Conservation (phyloP, 352 stramenopile species). For the Thalassiosira allenii region DNA sequence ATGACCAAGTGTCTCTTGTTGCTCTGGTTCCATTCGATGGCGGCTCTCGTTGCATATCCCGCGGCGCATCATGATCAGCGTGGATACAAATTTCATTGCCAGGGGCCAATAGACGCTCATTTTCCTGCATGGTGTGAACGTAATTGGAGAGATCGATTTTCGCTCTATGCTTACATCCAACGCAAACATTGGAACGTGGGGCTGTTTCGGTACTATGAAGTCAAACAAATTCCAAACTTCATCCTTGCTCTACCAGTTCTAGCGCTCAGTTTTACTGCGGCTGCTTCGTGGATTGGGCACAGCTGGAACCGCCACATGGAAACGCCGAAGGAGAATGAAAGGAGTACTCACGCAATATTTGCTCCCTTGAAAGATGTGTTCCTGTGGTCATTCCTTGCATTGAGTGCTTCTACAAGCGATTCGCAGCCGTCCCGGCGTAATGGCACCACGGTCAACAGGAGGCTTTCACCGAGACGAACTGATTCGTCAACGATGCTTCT, state of each 20-base stretch:
- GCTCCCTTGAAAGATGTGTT: neutral
- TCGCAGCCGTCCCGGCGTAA: neutral
- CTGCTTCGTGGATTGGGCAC: constrained; percentile 77
- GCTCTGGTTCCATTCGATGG: constrained; percentile 31
- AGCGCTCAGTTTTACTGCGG: constrained; percentile 79
- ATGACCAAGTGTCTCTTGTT: constrained; percentile 1
- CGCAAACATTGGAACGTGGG: constrained; percentile 95
- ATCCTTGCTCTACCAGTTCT: constrained; percentile 90
- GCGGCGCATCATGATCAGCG: constrained; percentile 69
- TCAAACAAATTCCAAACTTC: constrained; percentile 95
- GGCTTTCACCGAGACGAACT: no score
- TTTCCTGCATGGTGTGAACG: constrained; percentile 57
- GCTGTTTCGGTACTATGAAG: constrained; percentile 92
- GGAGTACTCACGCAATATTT: neutral
- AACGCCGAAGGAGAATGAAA: neutral
- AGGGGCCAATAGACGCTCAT: constrained; percentile 8
- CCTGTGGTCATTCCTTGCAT: constrained; percentile 40
- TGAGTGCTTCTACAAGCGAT: constrained; percentile 29
- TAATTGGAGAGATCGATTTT: constrained; percentile 55
- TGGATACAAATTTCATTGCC: constrained; percentile 70
- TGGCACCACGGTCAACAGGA: neutral
- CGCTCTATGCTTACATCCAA: constrained; percentile 95
- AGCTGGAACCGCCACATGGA: constrained; percentile 59
- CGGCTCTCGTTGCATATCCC: constrained; percentile 53
- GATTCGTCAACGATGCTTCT: constrained; percentile 26